Conservation (phyloP, 2,329 filamentous ascomycete genomes). For the Alternaria longipes region DNA sequence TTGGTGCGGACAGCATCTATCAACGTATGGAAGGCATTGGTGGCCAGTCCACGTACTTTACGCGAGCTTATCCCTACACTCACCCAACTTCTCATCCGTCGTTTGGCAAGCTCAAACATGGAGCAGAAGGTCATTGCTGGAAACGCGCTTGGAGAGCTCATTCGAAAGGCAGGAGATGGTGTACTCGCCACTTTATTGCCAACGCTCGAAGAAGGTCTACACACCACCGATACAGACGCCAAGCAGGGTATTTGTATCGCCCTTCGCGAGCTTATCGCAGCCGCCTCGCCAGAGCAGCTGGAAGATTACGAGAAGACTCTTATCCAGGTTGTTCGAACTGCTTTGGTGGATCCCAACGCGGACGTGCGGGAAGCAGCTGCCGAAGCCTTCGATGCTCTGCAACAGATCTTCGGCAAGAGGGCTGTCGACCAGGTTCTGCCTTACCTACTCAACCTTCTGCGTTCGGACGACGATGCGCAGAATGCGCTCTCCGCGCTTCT, state of each 20-base stretch:
- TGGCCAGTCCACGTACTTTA: constrained; percentile 88
- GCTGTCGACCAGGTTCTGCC: constrained; percentile 96
- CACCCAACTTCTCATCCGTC: constrained; percentile 91
- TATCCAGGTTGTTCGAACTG: constrained; percentile 91
- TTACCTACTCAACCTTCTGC: constrained; percentile 87
- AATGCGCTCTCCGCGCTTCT: constrained; percentile 92
- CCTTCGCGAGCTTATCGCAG: constrained; percentile 88
- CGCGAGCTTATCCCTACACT: constrained; percentile 96
- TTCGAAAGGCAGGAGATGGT: constrained; percentile 94
- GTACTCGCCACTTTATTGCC: constrained; percentile 88
- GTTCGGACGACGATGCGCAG: constrained; percentile 85
- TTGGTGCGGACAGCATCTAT: constrained; percentile 90
- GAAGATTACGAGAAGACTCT: constrained; percentile 96
- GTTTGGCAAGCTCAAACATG: constrained; percentile 94
- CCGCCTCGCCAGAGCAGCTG: constrained; percentile 85
- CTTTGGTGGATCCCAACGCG: constrained; percentile 86
- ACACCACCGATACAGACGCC: constrained; percentile 89
- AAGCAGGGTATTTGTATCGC: constrained; percentile 98
- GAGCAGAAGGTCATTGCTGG: constrained; percentile 99
- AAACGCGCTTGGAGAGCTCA: constrained; percentile 94
- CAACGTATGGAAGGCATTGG: constrained; percentile 95
- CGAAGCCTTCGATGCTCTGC: constrained; percentile 94
- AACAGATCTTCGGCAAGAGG: constrained; percentile 91
- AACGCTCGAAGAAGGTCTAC: constrained; percentile 89
- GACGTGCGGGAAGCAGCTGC: constrained; percentile 95